Conservation (phyloP, 2,329 filamentous ascomycete genomes). For the Cladophialophora chaetospira region DNA sequence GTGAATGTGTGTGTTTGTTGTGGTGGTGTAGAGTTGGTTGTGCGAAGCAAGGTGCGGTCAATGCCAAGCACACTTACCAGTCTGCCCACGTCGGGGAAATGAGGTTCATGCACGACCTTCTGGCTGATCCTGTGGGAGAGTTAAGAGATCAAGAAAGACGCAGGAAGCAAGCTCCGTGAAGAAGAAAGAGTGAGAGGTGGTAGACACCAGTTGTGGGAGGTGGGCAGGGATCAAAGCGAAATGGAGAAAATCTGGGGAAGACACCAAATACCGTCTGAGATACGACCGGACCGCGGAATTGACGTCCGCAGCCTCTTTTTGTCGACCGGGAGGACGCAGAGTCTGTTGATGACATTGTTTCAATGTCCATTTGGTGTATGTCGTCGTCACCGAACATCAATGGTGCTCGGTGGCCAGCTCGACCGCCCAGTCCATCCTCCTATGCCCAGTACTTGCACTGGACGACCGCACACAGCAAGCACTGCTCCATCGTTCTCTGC, state of each 20-base stretch:
- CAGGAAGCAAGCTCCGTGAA: background rate
- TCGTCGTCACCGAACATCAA: background rate
- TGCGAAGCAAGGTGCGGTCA: background rate
- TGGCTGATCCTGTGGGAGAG: background rate
- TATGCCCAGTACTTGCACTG: background rate
- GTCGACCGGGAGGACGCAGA: background rate
- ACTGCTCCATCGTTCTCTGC: background rate
- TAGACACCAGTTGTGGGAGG: background rate
- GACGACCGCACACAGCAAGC: background rate
- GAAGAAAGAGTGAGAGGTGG: conserved; percentile 3
- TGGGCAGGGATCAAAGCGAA: background rate
- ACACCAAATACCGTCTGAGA: background rate
- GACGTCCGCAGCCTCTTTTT: background rate
- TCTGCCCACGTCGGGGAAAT: background rate
- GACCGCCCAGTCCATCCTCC: background rate
- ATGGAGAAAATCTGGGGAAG: background rate
- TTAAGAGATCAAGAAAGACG: background rate
- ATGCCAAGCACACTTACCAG: conserved; percentile 4
- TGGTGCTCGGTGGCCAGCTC: background rate
- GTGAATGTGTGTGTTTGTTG: no score
- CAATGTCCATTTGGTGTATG: background rate
- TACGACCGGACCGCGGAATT: no score
- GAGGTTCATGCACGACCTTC: background rate
- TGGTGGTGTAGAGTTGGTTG: background rate
- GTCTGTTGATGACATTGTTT: background rate